A percentile compares a stretch with the other conserved stretches of the same genome.
These are phyloP conservation scores for Rubia balearica DNA, from an alignment of 305 asterid species.

Conservation along the genomic window DNA sequence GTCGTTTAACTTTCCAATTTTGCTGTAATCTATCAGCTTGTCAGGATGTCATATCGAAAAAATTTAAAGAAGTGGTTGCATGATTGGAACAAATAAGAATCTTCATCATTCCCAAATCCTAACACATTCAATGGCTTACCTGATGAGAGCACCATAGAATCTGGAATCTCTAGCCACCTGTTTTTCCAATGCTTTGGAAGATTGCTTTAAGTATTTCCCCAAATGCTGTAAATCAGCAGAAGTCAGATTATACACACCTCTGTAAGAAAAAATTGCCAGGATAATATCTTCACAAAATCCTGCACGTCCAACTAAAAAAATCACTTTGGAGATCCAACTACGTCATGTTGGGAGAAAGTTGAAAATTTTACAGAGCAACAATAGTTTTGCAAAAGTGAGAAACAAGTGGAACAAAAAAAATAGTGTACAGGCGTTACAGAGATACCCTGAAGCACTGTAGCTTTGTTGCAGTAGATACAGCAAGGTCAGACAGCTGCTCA, in stretches of 20 bases:
- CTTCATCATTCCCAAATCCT: not conserved
- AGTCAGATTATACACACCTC: not conserved
- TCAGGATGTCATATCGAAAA: conserved; percentile 15
- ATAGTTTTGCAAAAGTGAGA: not conserved
- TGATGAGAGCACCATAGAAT: conserved; percentile 94
- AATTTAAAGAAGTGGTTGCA: not conserved
- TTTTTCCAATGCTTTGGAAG: conserved; percentile 82
- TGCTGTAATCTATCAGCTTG: conserved; percentile 72
- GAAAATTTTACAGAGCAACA: not conserved
- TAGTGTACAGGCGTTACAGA: conserved; percentile 12
- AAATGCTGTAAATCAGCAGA: conserved; percentile 52
- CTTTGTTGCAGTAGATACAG: conserved; percentile 90
- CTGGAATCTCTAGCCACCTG: conserved; percentile 86
- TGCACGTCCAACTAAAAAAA: not conserved
- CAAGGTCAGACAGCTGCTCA: conserved; percentile 83
- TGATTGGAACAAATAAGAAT: not conserved
- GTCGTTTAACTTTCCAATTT: conserved; percentile 91
- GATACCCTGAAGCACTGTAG: conserved; percentile 81
- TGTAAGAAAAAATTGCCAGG: not conserved
- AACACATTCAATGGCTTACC: conserved; percentile 36
- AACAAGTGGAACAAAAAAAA: conserved; percentile 13
- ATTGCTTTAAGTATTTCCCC: conserved; percentile 89
- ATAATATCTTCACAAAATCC: not conserved
- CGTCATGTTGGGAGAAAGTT: not conserved
- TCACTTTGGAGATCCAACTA: not conserved